Percentiles rank a stretch among this genome's conserved stretches.
Conservation (phyloP, 768 basidiomycete genomes). For the Porpolomopsis calyptriformis region DNA sequence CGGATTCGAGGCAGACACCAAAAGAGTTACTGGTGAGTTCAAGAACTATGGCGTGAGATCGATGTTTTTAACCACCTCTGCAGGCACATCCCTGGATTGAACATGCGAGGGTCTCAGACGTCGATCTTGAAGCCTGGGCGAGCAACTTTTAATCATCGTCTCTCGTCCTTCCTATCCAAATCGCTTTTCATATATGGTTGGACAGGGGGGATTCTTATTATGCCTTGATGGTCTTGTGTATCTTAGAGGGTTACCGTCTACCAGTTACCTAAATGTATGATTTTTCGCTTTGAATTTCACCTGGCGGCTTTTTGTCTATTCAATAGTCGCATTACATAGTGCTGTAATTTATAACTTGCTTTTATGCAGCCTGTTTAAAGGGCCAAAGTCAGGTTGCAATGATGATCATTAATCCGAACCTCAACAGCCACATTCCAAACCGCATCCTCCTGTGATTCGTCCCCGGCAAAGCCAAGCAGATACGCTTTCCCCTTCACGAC, state of each 20-base stretch:
- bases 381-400: no score
- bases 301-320: no score
- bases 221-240: no score
- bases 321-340: no score
- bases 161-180: neutral
- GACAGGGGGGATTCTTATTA: no score
- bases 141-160: conserved; percentile 44
- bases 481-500: neutral
- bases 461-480: neutral
- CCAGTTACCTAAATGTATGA: no score
- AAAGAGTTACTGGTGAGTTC: conserved; percentile 72
- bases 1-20: conserved; percentile 70
- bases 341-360: no score
- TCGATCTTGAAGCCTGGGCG: conserved; percentile 76
- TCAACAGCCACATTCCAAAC: neutral
- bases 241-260: no score
- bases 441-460: neutral
- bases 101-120: conserved; percentile 42
- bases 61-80: conserved; percentile 3
- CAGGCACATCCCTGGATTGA: conserved; percentile 74
- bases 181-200: no score
- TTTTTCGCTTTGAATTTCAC: no score
- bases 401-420: neutral
- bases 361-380: no score
- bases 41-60: conserved; percentile 2